Evolutionary conservation across 1,284 basidiomycete genomes (phyloP), one percentile per base, ranked within the genome.

Genomic region (Moesziomyces sp.): DNA sequence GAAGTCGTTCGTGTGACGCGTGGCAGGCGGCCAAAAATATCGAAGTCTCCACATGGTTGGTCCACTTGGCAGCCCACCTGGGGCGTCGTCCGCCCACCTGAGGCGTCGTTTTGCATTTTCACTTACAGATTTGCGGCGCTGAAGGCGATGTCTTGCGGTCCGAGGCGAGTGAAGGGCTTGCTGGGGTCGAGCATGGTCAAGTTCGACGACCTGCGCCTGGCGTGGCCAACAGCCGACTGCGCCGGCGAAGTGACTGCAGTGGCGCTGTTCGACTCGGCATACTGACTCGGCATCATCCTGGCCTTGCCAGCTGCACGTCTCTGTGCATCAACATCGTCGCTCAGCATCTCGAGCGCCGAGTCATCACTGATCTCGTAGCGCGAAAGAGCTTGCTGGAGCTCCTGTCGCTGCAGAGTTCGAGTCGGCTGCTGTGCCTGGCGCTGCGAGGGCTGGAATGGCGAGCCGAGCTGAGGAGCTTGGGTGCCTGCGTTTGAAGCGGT

Each of bases 91-190:
- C 3, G 3, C 24, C 24, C 24, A 26, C 26, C 26, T 26, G 26
- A 6, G 11, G 23, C 16, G 50, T 30, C 40, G 13, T 13, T 9
- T 10, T 38, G 24, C 18, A 19, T 3, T 23, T 23, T 24, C 2
- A 65, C 62, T 65, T 52, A 65, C 62, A 74, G 45, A n/a, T 47
- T 66, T 14, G 62, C 44, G 3, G 72, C 66, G 49, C 64, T 56
- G 51, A 74, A 74, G 18, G 54, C 72, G 18, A 74, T 62, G 30
- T 69, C 66, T n/a, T 60, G 47, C 10, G 53, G 61, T 19, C 55
- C 61, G 7, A 74, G 58, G 21, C 65, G 61, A 19, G 58, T 63
- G 56, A 66, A 74, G 6, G 72, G 72, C 51, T 56, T 64, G 54
- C 50, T 63, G 49, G 49, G 52, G 7, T 65, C 57, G 28, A 53